These are phyloP conservation scores for Solanum hybrid DNA, from an alignment of 305 asterid species.

Conservation along the genomic window DNA sequence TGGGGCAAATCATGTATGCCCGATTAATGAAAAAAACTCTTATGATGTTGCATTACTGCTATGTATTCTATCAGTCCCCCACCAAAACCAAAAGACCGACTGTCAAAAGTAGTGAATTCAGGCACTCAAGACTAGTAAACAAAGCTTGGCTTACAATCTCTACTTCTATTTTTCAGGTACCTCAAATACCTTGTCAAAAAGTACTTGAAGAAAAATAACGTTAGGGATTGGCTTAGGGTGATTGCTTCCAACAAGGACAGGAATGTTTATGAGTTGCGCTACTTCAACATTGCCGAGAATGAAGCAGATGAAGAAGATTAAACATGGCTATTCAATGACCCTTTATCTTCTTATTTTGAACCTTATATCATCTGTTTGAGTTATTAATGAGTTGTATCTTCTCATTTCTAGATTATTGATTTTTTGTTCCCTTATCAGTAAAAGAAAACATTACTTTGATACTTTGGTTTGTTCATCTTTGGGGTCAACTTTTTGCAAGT, in stretches of 20 bases:
- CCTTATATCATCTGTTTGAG: not conserved
- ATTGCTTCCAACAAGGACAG: slow-evolving; percentile 68
- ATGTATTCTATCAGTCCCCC: not conserved
- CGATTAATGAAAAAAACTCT: not conserved
- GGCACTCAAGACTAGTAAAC: not conserved
- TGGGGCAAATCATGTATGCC: not conserved
- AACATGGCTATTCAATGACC: not conserved
- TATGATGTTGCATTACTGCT: not conserved
- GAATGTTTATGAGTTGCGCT: slow-evolving; percentile 62
- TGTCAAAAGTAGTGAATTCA: not conserved
- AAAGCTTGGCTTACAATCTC: not conserved
- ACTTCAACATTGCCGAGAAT: slow-evolving; percentile 86
- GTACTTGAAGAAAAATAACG: slow-evolving; percentile 67
- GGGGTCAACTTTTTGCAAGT: not conserved
- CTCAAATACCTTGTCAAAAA: slow-evolving; percentile 71
- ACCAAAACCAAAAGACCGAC: not conserved
- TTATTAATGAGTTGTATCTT: too few species aligned
- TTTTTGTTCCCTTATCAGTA: not conserved
- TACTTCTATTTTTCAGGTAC: slow-evolving; percentile 25
- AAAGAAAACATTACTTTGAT: not conserved
- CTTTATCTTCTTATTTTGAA: not conserved
- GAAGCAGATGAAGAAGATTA: slow-evolving; percentile 85
- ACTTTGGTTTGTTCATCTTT: not conserved
- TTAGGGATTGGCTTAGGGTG: slow-evolving; percentile 72
- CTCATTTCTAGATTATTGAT: not conserved